Conservation (phyloP, 306 rosid genomes). For the barrel medic (Medicago truncatula) region DNA sequence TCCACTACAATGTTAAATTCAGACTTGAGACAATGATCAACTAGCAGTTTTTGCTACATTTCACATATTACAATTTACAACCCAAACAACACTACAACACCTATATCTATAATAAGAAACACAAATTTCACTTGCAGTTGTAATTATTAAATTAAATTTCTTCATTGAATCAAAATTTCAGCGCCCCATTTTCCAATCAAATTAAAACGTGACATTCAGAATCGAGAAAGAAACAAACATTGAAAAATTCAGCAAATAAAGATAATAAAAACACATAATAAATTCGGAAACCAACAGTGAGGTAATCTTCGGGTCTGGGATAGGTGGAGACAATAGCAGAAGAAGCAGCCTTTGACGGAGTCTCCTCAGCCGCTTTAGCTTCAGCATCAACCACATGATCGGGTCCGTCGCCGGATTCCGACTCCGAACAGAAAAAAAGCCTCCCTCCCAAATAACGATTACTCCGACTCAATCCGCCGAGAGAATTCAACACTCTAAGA, state of each 20-base stretch:
- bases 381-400: slow-evolving; percentile 63
- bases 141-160: background rate
- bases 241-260: too few relatives aligned
- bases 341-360: slow-evolving; percentile 46
- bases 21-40: background rate
- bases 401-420: slow-evolving; percentile 74
- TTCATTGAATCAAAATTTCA: slow-evolving; percentile 1
- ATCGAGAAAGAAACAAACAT: background rate
- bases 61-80: slow-evolving; percentile 6
- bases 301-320: slow-evolving; percentile 94
- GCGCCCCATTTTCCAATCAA: slow-evolving; percentile 4
- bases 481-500: slow-evolving; percentile 55
- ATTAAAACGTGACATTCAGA: background rate
- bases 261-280: too few relatives aligned
- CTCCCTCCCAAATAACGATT: slow-evolving; percentile 49
- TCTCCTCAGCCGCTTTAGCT: slow-evolving; percentile 60
- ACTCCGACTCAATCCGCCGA: slow-evolving; percentile 48
- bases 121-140: slow-evolving; percentile 4
- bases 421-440: slow-evolving; percentile 83
- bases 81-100: background rate
- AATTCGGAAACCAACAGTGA: slow-evolving; percentile 67
- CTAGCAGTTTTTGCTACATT: slow-evolving; percentile 12
- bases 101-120: background rate
- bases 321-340: slow-evolving; percentile 81
- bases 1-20: background rate